Base-by-base conservation (phyloP, 129 eudicot species). In the Escallonia rubra region DNA sequence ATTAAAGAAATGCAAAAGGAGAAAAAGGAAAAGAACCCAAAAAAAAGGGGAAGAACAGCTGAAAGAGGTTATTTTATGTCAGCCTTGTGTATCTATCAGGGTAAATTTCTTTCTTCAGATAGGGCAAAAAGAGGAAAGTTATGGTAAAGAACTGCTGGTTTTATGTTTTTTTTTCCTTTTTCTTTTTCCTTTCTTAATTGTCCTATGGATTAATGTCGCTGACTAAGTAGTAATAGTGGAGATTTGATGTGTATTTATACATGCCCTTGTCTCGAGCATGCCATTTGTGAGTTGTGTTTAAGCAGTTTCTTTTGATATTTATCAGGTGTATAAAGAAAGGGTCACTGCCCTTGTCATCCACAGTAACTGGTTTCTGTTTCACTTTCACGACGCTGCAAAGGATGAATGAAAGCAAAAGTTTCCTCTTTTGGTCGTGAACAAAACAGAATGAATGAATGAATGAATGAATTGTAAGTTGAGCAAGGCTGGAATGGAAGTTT, bases 21-120 rank as follows among this genome's bases (percentile, higher is more conserved):
- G 40, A 52, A 42, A 62, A 52, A 50, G 10, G 23, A 15, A 61
- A 64, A n/a, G 23, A 23, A 55, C 43, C 34, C 34, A 34, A 1
- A 10, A 14, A 64, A 69, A 67, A 61, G n/a, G n/a, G n/a, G n/a
- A 61, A 57, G 48, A 49, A 68, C 65, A 74, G 74, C 63, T 48
- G 77, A 80, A 76, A 76, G 55, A 60, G 85, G 83, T 86, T 81
- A 74, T 75, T 69, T 79, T 68, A 70, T 69, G 83, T 73, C 86
- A 78, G 81, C 83, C 67, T 78, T 80, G 82, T 91, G 95, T 85
- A 91, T 91, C 74, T 91, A 81, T 90, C 92, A 82, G 90, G 92
- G 81, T 82, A 74, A 76, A 78, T 74, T 87, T 87, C 85, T 82
- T 87, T 82, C 76, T 80, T 85, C 79, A 84, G 91, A 85, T 85